phyloP scores from a whole-genome alignment of 2,329 filamentous ascomycete genomes.

The Didymellaceae sp. region DNA sequence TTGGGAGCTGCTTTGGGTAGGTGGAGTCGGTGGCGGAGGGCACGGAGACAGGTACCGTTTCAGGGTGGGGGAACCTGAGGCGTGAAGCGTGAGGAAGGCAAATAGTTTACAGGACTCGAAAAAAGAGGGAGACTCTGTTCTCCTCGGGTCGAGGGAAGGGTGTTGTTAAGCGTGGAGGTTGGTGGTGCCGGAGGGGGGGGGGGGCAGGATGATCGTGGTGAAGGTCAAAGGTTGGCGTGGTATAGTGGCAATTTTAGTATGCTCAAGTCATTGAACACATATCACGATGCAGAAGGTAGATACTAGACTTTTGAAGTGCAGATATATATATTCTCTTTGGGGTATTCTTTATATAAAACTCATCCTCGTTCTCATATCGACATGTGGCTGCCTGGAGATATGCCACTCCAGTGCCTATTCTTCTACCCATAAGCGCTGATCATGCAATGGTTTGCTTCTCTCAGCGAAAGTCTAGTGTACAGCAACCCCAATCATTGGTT shows the following conservation, averaged over 20 bases:
- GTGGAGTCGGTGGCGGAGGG: neutral
- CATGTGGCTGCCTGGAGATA: slow-evolving; percentile 1
- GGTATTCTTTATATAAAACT: slow-evolving; percentile 1
- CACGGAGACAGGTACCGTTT: slow-evolving; percentile 10
- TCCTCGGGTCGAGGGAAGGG: too few relatives aligned
- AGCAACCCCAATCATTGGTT: slow-evolving; percentile 7
- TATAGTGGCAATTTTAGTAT: too few relatives aligned
- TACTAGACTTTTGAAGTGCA: neutral
- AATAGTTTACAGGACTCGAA: too few relatives aligned
- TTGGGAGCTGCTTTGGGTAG: neutral
- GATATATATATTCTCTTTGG: neutral
- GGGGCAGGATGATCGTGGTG: too few relatives aligned
- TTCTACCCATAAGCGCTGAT: slow-evolving; percentile 1
- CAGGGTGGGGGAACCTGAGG: neutral
- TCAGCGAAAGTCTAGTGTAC: slow-evolving; percentile 7
- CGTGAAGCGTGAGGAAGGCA: neutral
- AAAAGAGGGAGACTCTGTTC: too few relatives aligned
- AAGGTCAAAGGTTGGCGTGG: too few relatives aligned
- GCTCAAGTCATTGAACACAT: too few relatives aligned
- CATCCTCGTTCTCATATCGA: slow-evolving; percentile 15
- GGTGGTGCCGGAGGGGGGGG: too few relatives aligned
- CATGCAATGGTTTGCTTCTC: slow-evolving; percentile 6
- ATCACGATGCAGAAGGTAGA: neutral
- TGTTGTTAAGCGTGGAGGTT: too few relatives aligned
- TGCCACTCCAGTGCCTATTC: neutral